Conservation (phyloP, 2,329 filamentous ascomycete genomes). For the Cadophora sp. region DNA sequence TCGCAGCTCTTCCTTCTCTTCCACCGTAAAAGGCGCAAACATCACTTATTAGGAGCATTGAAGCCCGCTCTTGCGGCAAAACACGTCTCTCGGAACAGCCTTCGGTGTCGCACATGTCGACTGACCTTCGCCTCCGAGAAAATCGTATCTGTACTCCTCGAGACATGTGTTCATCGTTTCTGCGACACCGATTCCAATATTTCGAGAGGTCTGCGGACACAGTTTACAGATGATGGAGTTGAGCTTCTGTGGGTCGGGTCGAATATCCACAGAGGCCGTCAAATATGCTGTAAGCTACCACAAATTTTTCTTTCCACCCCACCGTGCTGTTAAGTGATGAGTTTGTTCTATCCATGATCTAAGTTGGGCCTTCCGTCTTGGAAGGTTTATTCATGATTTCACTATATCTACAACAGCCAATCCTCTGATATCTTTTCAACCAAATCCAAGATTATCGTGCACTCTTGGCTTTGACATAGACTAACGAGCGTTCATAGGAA, state of each 20-base stretch:
- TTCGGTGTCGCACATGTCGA: neutral
- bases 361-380: conserved; percentile 42
- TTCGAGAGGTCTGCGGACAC: neutral
- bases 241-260: conserved; percentile 3
- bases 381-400: conserved; percentile 41
- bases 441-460: neutral
- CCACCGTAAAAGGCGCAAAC: neutral
- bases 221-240: too few species aligned
- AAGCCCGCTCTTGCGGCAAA: neutral
- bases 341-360: conserved; percentile 43
- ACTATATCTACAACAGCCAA: conserved; percentile 41
- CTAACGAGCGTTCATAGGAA: conserved; percentile 60
- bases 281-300: conserved; percentile 5
- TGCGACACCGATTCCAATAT: neutral
- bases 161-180: neutral
- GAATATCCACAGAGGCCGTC: neutral
- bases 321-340: conserved; percentile 27
- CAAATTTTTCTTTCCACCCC: neutral
- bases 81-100: neutral
- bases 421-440: conserved; percentile 39
- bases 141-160: neutral
- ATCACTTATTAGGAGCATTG: neutral
- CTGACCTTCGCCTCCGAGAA: neutral
- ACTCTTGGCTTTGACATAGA: conserved; percentile 5
- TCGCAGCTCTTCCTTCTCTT: neutral